Evolutionary conservation across 345 rosid genomes (phyloP).

Genomic region (Gossypium australe): DNA sequence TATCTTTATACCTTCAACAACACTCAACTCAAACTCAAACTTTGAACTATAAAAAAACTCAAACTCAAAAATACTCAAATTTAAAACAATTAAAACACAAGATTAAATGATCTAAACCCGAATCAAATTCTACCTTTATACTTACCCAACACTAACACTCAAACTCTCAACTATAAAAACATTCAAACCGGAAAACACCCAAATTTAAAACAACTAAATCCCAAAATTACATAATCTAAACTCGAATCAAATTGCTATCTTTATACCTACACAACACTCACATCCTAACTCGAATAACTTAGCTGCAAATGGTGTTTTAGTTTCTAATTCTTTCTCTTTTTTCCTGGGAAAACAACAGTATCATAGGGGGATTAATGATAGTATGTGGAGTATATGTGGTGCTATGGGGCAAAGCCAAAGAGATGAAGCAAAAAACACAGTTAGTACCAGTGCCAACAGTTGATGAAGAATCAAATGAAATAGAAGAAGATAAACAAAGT

Average conservation of each 20-base stretch:
- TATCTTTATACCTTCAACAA: too few relatives aligned
- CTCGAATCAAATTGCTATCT: background rate
- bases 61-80: background rate
- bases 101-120: background rate
- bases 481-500: background rate
- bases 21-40: too few relatives aligned
- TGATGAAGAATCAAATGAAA: slow-evolving; percentile 6
- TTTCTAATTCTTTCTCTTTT: background rate
- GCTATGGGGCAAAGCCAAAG: slow-evolving; percentile 29
- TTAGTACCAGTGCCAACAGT: too few relatives aligned
- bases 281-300: background rate
- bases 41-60: background rate
- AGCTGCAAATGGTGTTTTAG: background rate
- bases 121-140: background rate
- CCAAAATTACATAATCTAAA: too few relatives aligned
- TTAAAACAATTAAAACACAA: too few relatives aligned
- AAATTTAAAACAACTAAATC: background rate
- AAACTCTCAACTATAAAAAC: too few relatives aligned
- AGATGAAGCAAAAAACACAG: background rate
- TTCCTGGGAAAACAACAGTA: slow-evolving; percentile 20
- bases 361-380: slow-evolving; percentile 41
- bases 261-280: background rate
- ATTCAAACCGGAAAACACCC: background rate
- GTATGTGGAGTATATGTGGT: slow-evolving; percentile 41
- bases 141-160: too few relatives aligned